A percentile compares a stretch with the other conserved stretches of the same genome.
These are phyloP conservation scores for Citrullus colocynthis DNA, from an alignment of 306 rosid species.

Conservation along the genomic window DNA sequence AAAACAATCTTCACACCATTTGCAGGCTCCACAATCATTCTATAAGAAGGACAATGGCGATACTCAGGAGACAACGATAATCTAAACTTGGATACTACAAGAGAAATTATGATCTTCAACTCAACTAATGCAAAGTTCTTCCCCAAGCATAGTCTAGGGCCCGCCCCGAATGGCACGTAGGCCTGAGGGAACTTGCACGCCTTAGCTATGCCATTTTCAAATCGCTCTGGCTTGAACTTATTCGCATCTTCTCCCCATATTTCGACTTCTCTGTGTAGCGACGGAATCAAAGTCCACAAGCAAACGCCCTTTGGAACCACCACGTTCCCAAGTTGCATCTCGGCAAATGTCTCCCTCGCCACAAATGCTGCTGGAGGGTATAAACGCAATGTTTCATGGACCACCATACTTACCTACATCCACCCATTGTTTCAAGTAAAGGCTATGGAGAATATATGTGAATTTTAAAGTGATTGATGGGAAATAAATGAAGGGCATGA, in stretches of 20 bases:
- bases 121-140: conserved; percentile 72
- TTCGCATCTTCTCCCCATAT: conserved; percentile 76
- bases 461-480: no score
- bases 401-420: conserved; percentile 53
- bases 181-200: conserved; percentile 66
- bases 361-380: conserved; percentile 92
- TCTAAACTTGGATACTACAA: conserved; percentile 37
- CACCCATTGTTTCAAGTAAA: background rate
- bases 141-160: conserved; percentile 68
- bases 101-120: conserved; percentile 38
- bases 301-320: conserved; percentile 57
- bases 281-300: conserved; percentile 74
- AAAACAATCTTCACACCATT: conserved; percentile 46
- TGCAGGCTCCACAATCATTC: conserved; percentile 77
- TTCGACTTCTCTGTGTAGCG: conserved; percentile 59
- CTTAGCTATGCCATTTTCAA: conserved; percentile 54
- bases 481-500: no score
- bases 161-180: conserved; percentile 72
- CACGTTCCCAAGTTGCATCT: conserved; percentile 48
- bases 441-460: background rate
- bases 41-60: conserved; percentile 57
- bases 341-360: conserved; percentile 74
- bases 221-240: conserved; percentile 79
- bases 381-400: conserved; percentile 66
- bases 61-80: conserved; percentile 62